Evolutionary conservation across 2,329 filamentous ascomycete genomes (phyloP).

Genomic region (Botrytis pseudocinerea): DNA sequence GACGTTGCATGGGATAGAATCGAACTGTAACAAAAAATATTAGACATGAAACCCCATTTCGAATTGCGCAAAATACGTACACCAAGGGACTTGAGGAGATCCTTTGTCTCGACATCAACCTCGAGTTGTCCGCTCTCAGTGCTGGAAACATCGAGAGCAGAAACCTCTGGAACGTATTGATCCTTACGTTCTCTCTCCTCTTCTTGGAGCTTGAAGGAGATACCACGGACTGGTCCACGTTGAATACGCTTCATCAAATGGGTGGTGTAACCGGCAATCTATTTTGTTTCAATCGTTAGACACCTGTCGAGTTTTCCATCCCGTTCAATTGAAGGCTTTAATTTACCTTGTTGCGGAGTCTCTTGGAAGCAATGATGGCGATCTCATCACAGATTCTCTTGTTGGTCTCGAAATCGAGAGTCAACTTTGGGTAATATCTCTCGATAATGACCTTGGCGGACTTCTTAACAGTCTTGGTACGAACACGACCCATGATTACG

Average conservation of each 20-base stretch:
- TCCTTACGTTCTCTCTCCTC: conserved; percentile 99
- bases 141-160: conserved; percentile 96
- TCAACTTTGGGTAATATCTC: conserved; percentile 96
- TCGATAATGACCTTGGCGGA: conserved; percentile 99
- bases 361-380: conserved; percentile 98
- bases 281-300: conserved; percentile 18
- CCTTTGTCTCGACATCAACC: conserved; percentile 97
- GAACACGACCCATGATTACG: conserved; percentile 47
- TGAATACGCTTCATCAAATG: conserved; percentile 99
- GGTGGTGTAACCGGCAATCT: conserved; percentile 98
- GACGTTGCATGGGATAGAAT: conserved; percentile 95
- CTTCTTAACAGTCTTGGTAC: conserved; percentile 47
- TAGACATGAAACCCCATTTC: conserved; percentile 10
- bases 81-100: conserved; percentile 96
- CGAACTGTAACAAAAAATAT: conserved; percentile 67
- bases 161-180: conserved; percentile 99
- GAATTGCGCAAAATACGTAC: conserved; percentile 60
- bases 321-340: neutral
- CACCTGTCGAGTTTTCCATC: conserved; percentile 69
- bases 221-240: conserved; percentile 97
- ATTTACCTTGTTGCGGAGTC: conserved; percentile 94
- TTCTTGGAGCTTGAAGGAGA: conserved; percentile 99
- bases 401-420: conserved; percentile 99
- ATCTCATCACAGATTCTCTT: conserved; percentile 99
- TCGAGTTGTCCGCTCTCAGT: conserved; percentile 93